phyloP scores from a whole-genome alignment of 2,329 filamentous ascomycete genomes.

The Fusarium sp. region DNA sequence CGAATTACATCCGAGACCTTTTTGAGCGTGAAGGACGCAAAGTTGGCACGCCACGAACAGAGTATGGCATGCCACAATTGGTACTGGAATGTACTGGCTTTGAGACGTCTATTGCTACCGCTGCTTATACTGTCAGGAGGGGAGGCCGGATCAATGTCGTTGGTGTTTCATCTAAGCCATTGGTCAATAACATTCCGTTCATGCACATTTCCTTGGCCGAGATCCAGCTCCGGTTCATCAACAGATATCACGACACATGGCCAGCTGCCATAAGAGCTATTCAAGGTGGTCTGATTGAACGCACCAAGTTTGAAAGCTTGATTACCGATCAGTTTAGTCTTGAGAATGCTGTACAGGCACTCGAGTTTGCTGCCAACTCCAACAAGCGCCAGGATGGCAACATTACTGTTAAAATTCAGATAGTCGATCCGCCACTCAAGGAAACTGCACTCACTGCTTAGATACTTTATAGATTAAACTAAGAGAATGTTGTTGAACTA shows the following conservation, averaged over 20 bases:
- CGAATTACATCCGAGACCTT: conserved; percentile 64
- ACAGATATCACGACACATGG: conserved; percentile 79
- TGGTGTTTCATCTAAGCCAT: conserved; percentile 68
- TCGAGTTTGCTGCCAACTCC: no score
- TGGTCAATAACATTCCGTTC: conserved; percentile 76
- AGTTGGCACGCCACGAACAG: conserved; percentile 52
- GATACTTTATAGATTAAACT: no score
- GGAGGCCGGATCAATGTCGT: conserved; percentile 75
- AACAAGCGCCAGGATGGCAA: no score
- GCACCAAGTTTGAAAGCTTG: no score
- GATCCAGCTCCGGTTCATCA: conserved; percentile 79
- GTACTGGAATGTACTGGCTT: conserved; percentile 77
- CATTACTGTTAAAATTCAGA: no score
- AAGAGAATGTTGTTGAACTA: no score
- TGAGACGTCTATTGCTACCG: conserved; percentile 73
- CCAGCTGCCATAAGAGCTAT: conserved; percentile 74
- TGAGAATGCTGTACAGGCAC: no score
- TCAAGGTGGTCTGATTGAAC: conserved; percentile 69
- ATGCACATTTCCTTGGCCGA: conserved; percentile 76
- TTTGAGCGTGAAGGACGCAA: conserved; percentile 55
- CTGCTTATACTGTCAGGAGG: conserved; percentile 68
- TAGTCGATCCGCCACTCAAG: no score
- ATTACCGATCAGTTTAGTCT: no score
- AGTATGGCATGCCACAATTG: conserved; percentile 70
- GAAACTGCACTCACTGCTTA: no score